Base-by-base conservation (phyloP, 2,329 filamentous ascomycete genomes). In the Didymella exigua region DNA sequence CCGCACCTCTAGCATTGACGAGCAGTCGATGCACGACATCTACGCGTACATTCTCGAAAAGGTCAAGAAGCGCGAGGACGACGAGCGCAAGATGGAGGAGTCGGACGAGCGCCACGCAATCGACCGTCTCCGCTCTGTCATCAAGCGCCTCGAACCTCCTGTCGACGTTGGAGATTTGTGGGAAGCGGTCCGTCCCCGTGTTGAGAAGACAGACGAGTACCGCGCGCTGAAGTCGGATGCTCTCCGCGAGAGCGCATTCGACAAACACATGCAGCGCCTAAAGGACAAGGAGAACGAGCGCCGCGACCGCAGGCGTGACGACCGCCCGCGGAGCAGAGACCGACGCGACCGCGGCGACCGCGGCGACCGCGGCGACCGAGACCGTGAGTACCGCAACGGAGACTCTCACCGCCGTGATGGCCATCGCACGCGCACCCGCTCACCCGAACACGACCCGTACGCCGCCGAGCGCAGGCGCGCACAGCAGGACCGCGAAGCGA, bases 381-480 rank as follows among this genome's bases (percentile, higher is more conserved):
- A 76, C 60, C 70, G 71, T 68, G 72, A 74, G 66, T 74, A 75
- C 62, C 73, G 76, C 44, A 74, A 75, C 58, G 72, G 73, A 47
- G 70, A 72, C 55, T 71, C 74, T 56, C 70, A 74, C 45, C 74
- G 74, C 51, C 74, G 77, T 61, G 52, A 55, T 27, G 46, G 52
- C 19, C 51, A 54, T 34, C 79, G 79, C 62, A 82, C 90, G 66
- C 85, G 86, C 66, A 96, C 90, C 71, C 91, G 92, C 67, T 93
- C 89, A 66, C 93, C 92, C n/a, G 95, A 98, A 75, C 85, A 86
- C 54, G 93, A 99, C 77, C 86, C 91, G 18, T 99, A 99, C 75
- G 95, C 98, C 76, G 95, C 93, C 56, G 95, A 99, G 73, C 87
- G 95, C 62, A 89, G 92, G 68, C 95, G 93, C 75, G 93, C 93